Base-by-base conservation (phyloP, 352 stramenopile genomes). In the Halophytophthora polymorphica region DNA sequence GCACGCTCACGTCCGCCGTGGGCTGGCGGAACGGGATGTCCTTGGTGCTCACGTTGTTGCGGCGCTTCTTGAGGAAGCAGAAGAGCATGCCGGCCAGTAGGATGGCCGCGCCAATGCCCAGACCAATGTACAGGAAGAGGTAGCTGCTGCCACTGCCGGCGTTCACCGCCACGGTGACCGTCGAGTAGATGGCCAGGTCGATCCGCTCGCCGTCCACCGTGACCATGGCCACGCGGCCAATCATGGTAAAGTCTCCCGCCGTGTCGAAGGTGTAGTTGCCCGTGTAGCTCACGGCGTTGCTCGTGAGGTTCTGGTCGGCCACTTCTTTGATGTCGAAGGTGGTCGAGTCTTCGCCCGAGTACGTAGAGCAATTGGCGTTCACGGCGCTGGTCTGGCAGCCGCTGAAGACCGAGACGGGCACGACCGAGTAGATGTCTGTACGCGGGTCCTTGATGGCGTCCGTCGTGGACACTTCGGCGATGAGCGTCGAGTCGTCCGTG, bases 101-200 rank as follows among this genome's bases (percentile, higher is more conserved):
- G 35, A 92, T 90, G 1, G 77, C 39, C 1, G 61, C 72, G 33
- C 81, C 81, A 21, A 89, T 88, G 25, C 64, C 78, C 22, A 90
- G 43, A n/a, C 78, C 79, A 35, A 89, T 64, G 63, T 89, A 90
- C 18, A 92, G 45, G 46, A 90, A 89, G 17, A 77, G 25, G 23
- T 68, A 69, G 45, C 76, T 77, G 15, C 61, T 66, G 2, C 62
- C 67, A 31, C 68, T 85, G 19, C 67, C 67, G 33, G 55, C 61
- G 0, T 72, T 51, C n/a, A 87, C 69, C 15, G 78, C 69, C 22
- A 86, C 81, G 10, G 69, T 69, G 29, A 90, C 57, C 29, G 61
- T 83, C 37, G 77, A 89, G 61, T 92, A 92, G 28, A 92, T 83
- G 13, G 81, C 81, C 78, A 90, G 88, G 40, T 92, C 78, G 54